Base-by-base conservation (phyloP, 768 basidiomycete species). In the Amanita pseudoporphyria region DNA sequence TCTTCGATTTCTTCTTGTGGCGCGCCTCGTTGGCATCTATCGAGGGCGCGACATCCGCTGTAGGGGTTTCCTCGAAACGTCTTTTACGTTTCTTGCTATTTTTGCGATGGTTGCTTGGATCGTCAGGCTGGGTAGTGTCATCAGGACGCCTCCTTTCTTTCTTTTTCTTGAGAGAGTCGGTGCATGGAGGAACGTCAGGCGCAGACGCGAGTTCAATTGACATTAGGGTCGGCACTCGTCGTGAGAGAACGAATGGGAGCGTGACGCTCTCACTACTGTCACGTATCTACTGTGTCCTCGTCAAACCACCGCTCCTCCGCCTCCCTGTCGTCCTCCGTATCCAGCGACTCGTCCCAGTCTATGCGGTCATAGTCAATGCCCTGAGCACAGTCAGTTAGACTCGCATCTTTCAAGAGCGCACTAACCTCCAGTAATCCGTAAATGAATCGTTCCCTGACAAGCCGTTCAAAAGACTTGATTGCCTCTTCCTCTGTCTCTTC, bases 321-420 rank as follows among this genome's bases (percentile, higher is more conserved):
- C 26, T 81, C 80, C 54, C 75, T 64, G 51, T 83, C 82, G 52
- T 74, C 67, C 16, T 78, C 76, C 18, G 53, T 63, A 56, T 84
- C 84, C 64, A 83, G 73, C 35, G 67, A 68, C 49, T 89, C 87
- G 57, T 79, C 77, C 85, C 87, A 89, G 59, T 89, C 87, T 7
- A 84, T 73, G 45, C 61, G 60, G 52, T 84, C 83, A 51, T 89
- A 89, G 55, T 87, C 76, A 28, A 82, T 73, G 4, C 73, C 70
- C 86, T 89, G 59, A 19, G 49, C 28, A 33, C 39, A 46, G 44
- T 51, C 33, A 28, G 13, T 18, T 18, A 36, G 36, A 18, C 21
- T 26, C 18, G 14, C 31, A 5, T 3, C 13, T 33, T 36, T 10
- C 3, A 24, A 39, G 7, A 22, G 24, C 28, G 36, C 26, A 65